Conservation (phyloP, 257 asterid species). For the Scutellaria barbata region DNA sequence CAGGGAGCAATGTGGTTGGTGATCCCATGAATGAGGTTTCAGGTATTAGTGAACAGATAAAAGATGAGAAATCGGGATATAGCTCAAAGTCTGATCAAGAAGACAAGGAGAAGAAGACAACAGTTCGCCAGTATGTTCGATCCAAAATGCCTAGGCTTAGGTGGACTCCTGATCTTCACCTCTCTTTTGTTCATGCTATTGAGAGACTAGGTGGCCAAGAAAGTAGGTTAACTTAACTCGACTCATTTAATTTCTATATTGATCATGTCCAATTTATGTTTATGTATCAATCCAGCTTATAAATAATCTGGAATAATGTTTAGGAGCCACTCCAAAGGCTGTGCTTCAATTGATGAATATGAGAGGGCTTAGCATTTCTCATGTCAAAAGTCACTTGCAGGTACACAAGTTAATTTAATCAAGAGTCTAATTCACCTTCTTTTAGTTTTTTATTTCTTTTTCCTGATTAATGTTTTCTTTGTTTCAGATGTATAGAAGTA, state of each 20-base stretch:
- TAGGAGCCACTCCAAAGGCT: conserved; percentile 96
- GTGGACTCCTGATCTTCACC: conserved; percentile 94
- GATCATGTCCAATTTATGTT: no score
- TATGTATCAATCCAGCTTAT: not conserved
- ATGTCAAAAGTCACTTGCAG: conserved; percentile 97
- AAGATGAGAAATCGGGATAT: conserved; percentile 41
- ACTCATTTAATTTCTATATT: no score
- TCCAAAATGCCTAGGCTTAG: conserved; percentile 89
- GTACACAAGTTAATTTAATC: conserved; percentile 39
- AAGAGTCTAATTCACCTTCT: no score
- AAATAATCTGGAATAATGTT: not conserved
- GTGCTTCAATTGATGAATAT: conserved; percentile 93
- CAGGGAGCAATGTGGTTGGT: conserved; percentile 41
- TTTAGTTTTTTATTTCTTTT: not conserved
- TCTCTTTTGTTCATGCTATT: conserved; percentile 85
- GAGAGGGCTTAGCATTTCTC: conserved; percentile 87
- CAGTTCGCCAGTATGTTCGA: conserved; percentile 70
- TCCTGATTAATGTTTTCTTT: not conserved
- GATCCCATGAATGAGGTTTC: conserved; percentile 40
- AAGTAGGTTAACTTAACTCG: conserved; percentile 54
- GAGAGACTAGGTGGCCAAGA: conserved; percentile 93
- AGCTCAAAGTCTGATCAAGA: conserved; percentile 35
- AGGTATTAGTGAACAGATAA: conserved; percentile 35
- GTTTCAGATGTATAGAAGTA: conserved; percentile 86
- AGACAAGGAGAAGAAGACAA: conserved; percentile 44